phyloP scores from a whole-genome alignment of 2,329 filamentous ascomycete species.

The Plenodomus tracheiphilus region DNA sequence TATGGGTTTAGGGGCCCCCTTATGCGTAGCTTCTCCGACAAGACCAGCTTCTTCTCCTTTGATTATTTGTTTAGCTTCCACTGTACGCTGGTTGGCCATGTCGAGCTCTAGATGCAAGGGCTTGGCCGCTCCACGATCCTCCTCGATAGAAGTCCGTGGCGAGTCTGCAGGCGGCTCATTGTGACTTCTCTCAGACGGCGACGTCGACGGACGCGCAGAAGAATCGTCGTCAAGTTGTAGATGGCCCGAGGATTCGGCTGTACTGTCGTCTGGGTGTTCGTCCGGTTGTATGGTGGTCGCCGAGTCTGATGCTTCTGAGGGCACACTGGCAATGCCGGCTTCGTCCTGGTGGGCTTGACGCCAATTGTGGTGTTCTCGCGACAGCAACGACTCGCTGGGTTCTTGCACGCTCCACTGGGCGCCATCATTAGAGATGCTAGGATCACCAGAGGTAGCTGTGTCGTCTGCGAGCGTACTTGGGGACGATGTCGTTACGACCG shows the following conservation, averaged over 20 bases:
- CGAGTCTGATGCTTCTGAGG: conserved; percentile 37
- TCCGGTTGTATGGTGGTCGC: conserved; percentile 36
- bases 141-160: conserved; percentile 43
- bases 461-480: conserved; percentile 3
- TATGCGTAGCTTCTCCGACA: too few relatives aligned
- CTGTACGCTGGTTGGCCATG: background rate
- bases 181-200: conserved; percentile 42
- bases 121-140: conserved; percentile 8
- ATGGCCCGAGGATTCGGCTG: conserved; percentile 5
- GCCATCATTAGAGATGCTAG: background rate
- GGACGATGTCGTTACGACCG: conserved; percentile 1
- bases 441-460: background rate
- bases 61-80: background rate
- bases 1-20: too few relatives aligned
- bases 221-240: conserved; percentile 30
- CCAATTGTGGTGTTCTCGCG: conserved; percentile 13
- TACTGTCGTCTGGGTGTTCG: conserved; percentile 2
- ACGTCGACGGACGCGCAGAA: conserved; percentile 41
- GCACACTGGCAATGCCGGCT: conserved; percentile 16
- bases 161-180: conserved; percentile 36
- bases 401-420: conserved; percentile 9
- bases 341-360: conserved; percentile 11
- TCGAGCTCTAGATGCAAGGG: too few relatives aligned
- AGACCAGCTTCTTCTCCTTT: background rate
- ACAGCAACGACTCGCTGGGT: background rate